Base-by-base conservation (phyloP, 2,329 filamentous ascomycete species). In the Aspergillus tubingensis region DNA sequence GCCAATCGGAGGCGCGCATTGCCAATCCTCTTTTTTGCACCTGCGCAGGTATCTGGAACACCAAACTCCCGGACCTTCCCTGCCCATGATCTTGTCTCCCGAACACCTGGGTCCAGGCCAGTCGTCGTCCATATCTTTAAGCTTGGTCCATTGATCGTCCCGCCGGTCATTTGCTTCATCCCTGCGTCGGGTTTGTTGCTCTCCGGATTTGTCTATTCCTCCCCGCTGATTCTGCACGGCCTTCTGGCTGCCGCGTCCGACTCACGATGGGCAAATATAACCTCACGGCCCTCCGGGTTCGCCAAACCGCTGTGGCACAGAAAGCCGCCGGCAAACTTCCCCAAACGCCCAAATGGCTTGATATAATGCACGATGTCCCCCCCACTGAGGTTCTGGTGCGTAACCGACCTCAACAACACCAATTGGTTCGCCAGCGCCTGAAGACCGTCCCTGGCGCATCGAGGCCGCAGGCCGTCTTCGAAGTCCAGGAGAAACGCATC, bases 351-450 rank as follows among this genome's bases (percentile, higher is more conserved):
- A 67, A 70, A 69, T 89, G 87, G 87, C 83, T 85, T 67, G 73
- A 82, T 52, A 79, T 85, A 10, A 71, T 88, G 44, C 78, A 78
- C 63, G 79, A 82, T 54, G 82, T 87, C 19, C 87, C 87, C 21
- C 86, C 87, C 3, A 77, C 85, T 50, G 82, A 87, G 68, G 80
- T 83, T 7, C 79, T 89, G 32, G 82, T 86, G 53, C 85, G 87
- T 38, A 83, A 83, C 43, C 83, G 84, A 57, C 77, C 84, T 11
- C 76, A 80, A 19, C 77, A 78, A 61, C 77, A 83, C 64, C 68
- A 76, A 58, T 67, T 80, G 58, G 68, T 77, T 17, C 72, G 74
- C 60, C 75, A 77, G 65, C 75, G 77, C 59, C 63, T 76, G 63
- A 74, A 72, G 65, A 72, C 72, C 15, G 39, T 69, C 47, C 60